Evolutionary conservation across 345 rosid species (phyloP), one percentile per base, ranked within the genome.

Genomic region (Euphorbia lathyris): DNA sequence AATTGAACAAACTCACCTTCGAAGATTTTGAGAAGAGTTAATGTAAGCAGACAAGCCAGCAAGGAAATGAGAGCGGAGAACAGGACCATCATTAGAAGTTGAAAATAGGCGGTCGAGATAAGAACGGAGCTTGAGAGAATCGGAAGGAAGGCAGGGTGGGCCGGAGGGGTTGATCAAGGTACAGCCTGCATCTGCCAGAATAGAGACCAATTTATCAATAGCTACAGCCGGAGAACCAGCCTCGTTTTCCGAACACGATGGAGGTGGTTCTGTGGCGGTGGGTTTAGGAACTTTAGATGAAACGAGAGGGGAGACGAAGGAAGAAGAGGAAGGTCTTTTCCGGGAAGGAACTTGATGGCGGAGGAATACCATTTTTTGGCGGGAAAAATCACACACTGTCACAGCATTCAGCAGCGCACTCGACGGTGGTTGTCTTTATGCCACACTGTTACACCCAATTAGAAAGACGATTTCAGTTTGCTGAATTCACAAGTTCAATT

Each of bases 101-200:
- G 88, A 80, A 19, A 91, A 79, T 68, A 77, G 83, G 64, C 45
- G 40, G 38, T 83, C 74, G 80, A 91, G 93, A 69, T 84, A 80
- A 70, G 86, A 83, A 55, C 88, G 93, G 85, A 91, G 73, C 67
- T 77, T 69, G 79, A 78, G 81, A 30, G 74, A 75, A 53, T 87
- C 90, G 76, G 95, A 76, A 9, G 95, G 95, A 36, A 87, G 91
- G 71, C 81, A 78, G 0, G 96, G 97, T 7, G 88, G 83, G 5
- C 85, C 96, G 9, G 80, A 79, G 57, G 82, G 81, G 65, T 87
- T 85, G 47, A 82, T 34, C 77, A 91, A 75, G 27, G 96, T 89
- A 71, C 96, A 89, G 3, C 93, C 96, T 13, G 86, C 86, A 43
- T 89, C 93, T 1, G 96, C 97, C 27, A 92, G 78, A 72, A 87